Conservation (phyloP, 495 filamentous ascomycete genomes). For the Apiosordaria backusii region DNA sequence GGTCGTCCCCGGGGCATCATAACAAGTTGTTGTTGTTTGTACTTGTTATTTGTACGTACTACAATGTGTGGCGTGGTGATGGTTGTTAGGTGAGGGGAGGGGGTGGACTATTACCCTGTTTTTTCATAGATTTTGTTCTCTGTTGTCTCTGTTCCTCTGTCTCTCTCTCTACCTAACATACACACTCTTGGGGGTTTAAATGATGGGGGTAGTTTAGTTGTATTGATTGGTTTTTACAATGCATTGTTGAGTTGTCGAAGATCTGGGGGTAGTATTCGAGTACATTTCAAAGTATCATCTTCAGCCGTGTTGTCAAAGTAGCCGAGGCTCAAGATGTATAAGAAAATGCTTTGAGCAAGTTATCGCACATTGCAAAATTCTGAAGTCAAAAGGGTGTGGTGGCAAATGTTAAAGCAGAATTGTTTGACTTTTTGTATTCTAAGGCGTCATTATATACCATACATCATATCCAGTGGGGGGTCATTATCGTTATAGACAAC, state of each 20-base stretch:
- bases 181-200: neutral
- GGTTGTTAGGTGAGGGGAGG: neutral
- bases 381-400: too few species aligned
- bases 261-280: too few species aligned
- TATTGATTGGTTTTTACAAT: neutral
- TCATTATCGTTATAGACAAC: neutral
- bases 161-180: neutral
- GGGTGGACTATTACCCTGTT: neutral
- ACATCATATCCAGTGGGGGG: neutral
- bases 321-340: too few species aligned
- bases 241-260: too few species aligned
- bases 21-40: neutral
- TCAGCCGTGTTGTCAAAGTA: too few species aligned
- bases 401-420: neutral
- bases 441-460: neutral
- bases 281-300: too few species aligned
- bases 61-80: neutral
- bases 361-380: too few species aligned
- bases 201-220: neutral
- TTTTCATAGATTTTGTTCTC: neutral
- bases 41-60: neutral
- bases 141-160: conserved; percentile 14
- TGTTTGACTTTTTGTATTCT: neutral
- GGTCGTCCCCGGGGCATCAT: neutral
- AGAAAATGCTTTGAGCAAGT: too few species aligned